A percentile compares a stretch with the other conserved stretches of the same genome.
phyloP scores from a whole-genome alignment of 2,329 filamentous ascomycete genomes.

The Pestalotiopsis sp. region DNA sequence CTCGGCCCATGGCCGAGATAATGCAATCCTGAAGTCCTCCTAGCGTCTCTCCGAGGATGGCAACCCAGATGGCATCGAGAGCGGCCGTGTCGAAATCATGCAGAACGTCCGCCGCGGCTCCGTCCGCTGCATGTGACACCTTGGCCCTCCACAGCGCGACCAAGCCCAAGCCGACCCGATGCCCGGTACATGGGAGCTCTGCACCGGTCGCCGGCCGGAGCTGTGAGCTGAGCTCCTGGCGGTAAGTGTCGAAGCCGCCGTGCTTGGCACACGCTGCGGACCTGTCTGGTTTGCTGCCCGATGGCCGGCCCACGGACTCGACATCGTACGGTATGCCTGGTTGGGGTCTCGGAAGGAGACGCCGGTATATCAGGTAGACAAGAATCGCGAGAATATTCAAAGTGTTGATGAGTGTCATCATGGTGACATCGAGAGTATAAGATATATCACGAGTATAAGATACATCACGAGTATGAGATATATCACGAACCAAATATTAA shows the following conservation, averaged over 20 bases:
- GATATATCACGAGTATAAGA: no score
- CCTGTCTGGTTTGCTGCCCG: conserved; percentile 17
- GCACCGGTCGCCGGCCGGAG: no score
- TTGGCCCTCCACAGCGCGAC: no score
- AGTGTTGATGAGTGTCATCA: neutral
- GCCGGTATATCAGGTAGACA: neutral
- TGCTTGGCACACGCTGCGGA: conserved; percentile 1
- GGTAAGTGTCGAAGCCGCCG: conserved; percentile 5
- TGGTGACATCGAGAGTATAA: neutral
- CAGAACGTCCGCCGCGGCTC: conserved; percentile 13
- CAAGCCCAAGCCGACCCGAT: no score
- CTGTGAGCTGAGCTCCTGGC: neutral
- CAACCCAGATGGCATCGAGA: conserved; percentile 19
- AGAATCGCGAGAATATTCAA: neutral
- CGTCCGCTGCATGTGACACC: no score
- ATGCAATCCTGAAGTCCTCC: neutral
- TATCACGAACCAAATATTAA: no score
- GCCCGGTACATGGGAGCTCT: no score
- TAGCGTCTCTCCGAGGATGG: conserved; percentile 14
- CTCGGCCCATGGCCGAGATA: neutral
- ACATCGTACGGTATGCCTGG: conserved; percentile 17
- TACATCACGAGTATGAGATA: neutral
- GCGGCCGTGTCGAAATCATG: conserved; percentile 18
- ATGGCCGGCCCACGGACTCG: conserved; percentile 12
- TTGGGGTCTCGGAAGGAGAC: conserved; percentile 13